phyloP scores from a whole-genome alignment of 441 rosid species.

The Omphalea diandra region DNA sequence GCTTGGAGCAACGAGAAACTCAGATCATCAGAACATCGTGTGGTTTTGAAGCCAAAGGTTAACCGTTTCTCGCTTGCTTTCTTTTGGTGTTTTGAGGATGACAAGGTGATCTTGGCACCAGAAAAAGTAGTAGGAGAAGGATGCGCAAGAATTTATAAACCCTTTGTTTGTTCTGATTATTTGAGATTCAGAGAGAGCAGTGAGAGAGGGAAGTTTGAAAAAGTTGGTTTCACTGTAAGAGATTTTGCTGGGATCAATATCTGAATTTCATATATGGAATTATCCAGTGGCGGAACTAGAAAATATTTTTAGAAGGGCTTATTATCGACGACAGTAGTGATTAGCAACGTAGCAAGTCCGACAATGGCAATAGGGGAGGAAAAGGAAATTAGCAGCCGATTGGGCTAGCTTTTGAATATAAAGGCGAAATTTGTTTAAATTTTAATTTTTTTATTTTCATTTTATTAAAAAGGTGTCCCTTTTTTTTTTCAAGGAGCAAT shows the following conservation, averaged over 20 bases:
- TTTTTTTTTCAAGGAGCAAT: too few species aligned
- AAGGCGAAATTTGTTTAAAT: too few species aligned
- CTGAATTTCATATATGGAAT: too few species aligned
- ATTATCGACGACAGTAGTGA: too few species aligned
- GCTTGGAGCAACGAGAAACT: constrained; percentile 61
- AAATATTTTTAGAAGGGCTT: too few species aligned
- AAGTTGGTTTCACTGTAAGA: constrained; percentile 50
- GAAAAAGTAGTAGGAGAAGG: constrained; percentile 43
- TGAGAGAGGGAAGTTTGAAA: constrained; percentile 52
- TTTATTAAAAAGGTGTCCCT: too few species aligned
- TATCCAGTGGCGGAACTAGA: too few species aligned
- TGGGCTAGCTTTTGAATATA: too few species aligned
- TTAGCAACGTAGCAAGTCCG: too few species aligned
- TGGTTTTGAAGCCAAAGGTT: constrained; percentile 35
- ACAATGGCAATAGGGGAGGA: too few species aligned
- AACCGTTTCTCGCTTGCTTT: constrained; percentile 45
- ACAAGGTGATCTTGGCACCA: constrained; percentile 44
- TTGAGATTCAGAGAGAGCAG: constrained; percentile 49
- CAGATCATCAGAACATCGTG: constrained; percentile 53
- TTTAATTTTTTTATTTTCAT: too few species aligned
- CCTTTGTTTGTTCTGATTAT: constrained; percentile 48
- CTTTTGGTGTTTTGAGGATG: constrained; percentile 61
- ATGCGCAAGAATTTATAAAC: constrained; percentile 30
- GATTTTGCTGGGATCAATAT: constrained; percentile 56
- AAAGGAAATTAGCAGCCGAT: too few species aligned